Percentiles rank a stretch among this genome's conserved stretches.
Conservation (phyloP, 371 early-diverging fungal species). For the Saksenaea vasiformis region DNA sequence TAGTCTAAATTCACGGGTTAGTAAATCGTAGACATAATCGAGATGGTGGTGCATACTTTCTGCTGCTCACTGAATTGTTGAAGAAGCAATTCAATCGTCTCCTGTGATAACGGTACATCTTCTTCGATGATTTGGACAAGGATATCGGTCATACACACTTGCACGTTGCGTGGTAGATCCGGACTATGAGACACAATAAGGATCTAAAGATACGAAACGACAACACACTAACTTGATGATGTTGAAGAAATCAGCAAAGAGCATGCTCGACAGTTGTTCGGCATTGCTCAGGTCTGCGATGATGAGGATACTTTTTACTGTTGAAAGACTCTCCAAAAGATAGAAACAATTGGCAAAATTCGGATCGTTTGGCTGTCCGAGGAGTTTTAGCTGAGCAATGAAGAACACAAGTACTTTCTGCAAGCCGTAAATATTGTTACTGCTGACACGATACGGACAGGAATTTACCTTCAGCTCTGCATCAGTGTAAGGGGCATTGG, state of each 20-base stretch:
- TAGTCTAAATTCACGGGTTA: conserved; percentile 28
- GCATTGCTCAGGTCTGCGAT: conserved; percentile 48
- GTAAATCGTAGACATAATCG: background rate
- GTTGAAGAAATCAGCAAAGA: conserved; percentile 21
- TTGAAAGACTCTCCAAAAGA: conserved; percentile 84
- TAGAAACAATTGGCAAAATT: conserved; percentile 77
- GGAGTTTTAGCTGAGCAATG: conserved; percentile 65
- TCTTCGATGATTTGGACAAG: conserved; percentile 86
- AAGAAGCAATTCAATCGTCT: conserved; percentile 79
- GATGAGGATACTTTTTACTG: conserved; percentile 80
- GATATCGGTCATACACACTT: conserved; percentile 81
- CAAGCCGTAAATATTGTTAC: background rate
- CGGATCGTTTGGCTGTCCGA: conserved; percentile 57
- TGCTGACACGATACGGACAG: background rate
- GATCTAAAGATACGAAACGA: background rate
- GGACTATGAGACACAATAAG: conserved; percentile 36
- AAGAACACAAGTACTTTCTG: conserved; percentile 83
- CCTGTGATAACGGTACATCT: conserved; percentile 65
- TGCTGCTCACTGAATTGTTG: conserved; percentile 73
- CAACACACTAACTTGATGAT: background rate
- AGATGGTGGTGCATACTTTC: conserved; percentile 36
- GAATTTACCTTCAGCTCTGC: conserved; percentile 66
- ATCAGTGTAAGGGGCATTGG: conserved; percentile 85
- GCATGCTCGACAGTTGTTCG: conserved; percentile 23
- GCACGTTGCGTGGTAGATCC: conserved; percentile 73